phyloP scores from a whole-genome alignment of 345 rosid genomes.

The Hibiscus trionum region DNA sequence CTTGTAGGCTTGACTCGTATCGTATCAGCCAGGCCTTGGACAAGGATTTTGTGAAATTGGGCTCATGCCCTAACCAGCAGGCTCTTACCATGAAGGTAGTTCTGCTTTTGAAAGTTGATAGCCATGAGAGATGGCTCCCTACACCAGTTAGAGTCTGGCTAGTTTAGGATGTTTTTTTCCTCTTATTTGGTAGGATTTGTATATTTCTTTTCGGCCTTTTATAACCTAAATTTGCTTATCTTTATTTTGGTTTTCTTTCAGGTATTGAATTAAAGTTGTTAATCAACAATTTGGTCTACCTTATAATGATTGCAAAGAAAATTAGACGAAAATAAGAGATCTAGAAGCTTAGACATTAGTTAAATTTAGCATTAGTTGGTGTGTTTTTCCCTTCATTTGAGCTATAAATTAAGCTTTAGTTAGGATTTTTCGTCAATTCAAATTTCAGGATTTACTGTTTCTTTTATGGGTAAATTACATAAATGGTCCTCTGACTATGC shows the following conservation, averaged over 20 bases:
- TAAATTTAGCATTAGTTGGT: too few species aligned
- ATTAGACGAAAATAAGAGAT: neutral
- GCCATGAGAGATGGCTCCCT: neutral
- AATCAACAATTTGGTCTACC: neutral
- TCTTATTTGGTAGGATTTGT: constrained; percentile 5
- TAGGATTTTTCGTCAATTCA: neutral
- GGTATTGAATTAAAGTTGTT: neutral
- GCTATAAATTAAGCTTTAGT: neutral
- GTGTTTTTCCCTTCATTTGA: too few species aligned
- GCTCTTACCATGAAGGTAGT: neutral
- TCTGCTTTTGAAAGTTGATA: neutral
- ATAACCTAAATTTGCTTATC: neutral
- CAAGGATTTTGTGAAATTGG: neutral
- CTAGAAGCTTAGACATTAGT: too few species aligned
- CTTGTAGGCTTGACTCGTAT: neutral
- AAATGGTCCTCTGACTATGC: too few species aligned
- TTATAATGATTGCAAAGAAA: neutral
- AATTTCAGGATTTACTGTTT: neutral
- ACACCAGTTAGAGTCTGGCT: neutral
- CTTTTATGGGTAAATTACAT: too few species aligned
- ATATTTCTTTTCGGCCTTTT: constrained; percentile 4
- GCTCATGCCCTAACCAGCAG: neutral
- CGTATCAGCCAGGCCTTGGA: neutral
- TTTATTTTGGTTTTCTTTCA: neutral
- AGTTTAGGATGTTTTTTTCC: neutral